Conservation (phyloP, 75 land plant species). For the Pinus taeda region DNA sequence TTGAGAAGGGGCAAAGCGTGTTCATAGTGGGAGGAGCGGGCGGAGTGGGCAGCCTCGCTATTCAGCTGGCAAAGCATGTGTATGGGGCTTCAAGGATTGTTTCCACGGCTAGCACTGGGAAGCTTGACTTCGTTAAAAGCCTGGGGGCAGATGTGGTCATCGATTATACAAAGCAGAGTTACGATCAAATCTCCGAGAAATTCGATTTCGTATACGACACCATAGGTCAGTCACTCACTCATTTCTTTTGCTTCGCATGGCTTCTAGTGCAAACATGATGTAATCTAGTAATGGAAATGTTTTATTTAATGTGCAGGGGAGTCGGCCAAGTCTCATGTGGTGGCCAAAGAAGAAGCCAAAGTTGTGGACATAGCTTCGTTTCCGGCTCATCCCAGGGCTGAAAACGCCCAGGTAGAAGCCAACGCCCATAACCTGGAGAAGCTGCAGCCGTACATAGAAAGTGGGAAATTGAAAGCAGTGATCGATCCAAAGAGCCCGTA, state of each 20-base stretch:
- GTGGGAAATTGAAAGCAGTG: conserved; percentile 34
- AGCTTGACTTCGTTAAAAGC: conserved; percentile 40
- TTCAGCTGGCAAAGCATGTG: conserved; percentile 49
- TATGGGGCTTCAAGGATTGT: conserved; percentile 45
- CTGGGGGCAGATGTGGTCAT: conserved; percentile 52
- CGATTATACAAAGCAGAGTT: conserved; percentile 43
- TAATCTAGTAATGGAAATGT: not conserved
- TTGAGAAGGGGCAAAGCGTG: too few relatives aligned
- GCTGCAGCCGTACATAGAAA: conserved; percentile 36
- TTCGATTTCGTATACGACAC: conserved; percentile 53
- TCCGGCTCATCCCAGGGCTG: conserved; percentile 33
- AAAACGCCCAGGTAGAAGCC: conserved; percentile 16
- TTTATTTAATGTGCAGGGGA: conserved; percentile 29
- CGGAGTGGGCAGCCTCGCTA: conserved; percentile 21
- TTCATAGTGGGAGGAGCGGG: not conserved
- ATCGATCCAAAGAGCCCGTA: conserved; percentile 53
- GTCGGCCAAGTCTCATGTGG: conserved; percentile 28
- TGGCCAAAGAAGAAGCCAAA: conserved; percentile 42
- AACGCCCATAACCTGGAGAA: conserved; percentile 30
- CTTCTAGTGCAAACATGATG: too few relatives aligned
- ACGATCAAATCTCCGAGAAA: conserved; percentile 39
- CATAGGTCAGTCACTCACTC: conserved; percentile 29
- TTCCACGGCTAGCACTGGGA: conserved; percentile 42
- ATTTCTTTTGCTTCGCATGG: not conserved
- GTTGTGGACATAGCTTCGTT: conserved; percentile 31